phyloP scores from a whole-genome alignment of 202 grass and related monocot species.

The Bolboschoenoplectus hybrid region DNA sequence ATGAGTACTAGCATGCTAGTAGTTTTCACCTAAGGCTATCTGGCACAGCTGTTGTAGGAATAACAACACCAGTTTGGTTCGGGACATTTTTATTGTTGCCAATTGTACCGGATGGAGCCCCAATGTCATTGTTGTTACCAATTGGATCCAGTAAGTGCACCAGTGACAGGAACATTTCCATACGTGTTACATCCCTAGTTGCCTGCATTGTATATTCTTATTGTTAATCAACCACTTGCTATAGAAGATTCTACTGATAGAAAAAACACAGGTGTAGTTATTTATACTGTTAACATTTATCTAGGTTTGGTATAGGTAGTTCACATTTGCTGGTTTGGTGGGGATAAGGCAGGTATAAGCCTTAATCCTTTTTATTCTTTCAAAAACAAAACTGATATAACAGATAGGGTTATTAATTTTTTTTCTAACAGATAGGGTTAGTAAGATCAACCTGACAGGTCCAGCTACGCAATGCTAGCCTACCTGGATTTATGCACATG shows the following conservation, averaged over 20 bases:
- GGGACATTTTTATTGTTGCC: conserved; percentile 44
- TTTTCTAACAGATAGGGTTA: neutral
- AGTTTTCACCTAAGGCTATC: conserved; percentile 53
- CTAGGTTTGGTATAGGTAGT: neutral
- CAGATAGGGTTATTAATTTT: neutral
- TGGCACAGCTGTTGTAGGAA: conserved; percentile 58
- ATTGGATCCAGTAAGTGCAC: conserved; percentile 67
- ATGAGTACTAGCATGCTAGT: conserved; percentile 16
- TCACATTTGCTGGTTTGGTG: neutral
- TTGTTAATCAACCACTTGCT: conserved; percentile 18
- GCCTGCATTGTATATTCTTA: conserved; percentile 49
- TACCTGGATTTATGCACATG: conserved; percentile 13
- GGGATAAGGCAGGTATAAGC: neutral
- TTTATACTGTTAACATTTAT: neutral
- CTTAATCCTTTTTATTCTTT: neutral
- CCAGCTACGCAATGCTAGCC: neutral
- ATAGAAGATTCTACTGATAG: neutral
- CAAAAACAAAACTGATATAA: neutral
- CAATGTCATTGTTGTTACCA: conserved; percentile 48
- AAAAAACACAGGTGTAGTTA: neutral
- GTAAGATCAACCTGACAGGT: neutral
- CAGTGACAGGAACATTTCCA: conserved; percentile 89
- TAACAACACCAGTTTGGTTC: conserved; percentile 38
- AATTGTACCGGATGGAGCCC: conserved; percentile 52
- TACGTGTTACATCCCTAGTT: conserved; percentile 76